Percentiles rank a stretch among this genome's conserved stretches.
Evolutionary conservation across 768 basidiomycete species (phyloP).

Genomic region (Imleria badia): DNA sequence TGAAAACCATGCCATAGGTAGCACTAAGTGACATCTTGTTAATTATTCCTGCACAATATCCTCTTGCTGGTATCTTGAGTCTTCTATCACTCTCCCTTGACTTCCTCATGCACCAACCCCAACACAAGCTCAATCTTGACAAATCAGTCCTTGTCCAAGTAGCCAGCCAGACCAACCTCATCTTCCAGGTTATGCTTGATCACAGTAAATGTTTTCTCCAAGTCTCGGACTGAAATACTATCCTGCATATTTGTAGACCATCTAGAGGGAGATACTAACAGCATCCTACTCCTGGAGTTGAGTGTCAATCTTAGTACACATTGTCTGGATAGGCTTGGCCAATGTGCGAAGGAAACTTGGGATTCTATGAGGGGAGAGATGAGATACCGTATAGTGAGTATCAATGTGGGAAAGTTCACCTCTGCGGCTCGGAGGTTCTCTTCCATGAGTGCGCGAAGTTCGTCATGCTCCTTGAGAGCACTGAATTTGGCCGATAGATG

Average conservation of each 20-base stretch:
- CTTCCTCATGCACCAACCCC: conserved; percentile 84
- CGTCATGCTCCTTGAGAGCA: conserved; percentile 93
- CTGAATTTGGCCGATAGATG: conserved; percentile 90
- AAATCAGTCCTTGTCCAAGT: conserved; percentile 94
- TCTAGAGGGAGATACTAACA: conserved; percentile 80
- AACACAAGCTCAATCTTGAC: conserved; percentile 95
- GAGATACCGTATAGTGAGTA: background rate
- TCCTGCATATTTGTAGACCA: conserved; percentile 85
- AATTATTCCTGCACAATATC: conserved; percentile 82
- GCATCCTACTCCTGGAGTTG: conserved; percentile 92
- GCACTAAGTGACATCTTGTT: too few relatives aligned
- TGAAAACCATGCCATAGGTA: too few relatives aligned
- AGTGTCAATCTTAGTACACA: conserved; percentile 93
- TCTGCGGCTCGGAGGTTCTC: conserved; percentile 90
- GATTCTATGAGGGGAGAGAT: conserved; percentile 46
- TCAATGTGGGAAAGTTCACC: conserved; percentile 43
- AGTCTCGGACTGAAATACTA: conserved; percentile 82
- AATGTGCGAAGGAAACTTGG: conserved; percentile 82
- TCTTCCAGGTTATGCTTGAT: conserved; percentile 94
- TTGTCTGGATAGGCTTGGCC: conserved; percentile 91
- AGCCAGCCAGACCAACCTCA: conserved; percentile 82
- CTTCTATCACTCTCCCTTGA: conserved; percentile 78
- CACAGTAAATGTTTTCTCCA: conserved; percentile 87
- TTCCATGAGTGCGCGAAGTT: conserved; percentile 88
- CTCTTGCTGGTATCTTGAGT: conserved; percentile 83